Base-by-base conservation (phyloP, 1,284 basidiomycete genomes). In the Prillingera fragicola region DNA sequence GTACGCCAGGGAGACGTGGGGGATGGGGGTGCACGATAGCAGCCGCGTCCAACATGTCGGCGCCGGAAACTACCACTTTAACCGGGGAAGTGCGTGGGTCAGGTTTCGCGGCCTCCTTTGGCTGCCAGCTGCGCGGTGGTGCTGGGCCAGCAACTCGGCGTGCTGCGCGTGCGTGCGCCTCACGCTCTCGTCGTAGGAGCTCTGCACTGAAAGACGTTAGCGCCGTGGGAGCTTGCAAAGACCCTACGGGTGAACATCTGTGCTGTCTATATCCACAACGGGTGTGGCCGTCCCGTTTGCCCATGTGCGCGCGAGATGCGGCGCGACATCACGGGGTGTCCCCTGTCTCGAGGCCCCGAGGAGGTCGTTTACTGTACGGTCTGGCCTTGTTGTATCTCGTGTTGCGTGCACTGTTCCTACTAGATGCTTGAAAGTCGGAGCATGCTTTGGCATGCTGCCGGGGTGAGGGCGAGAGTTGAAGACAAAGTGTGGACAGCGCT, bases 371-470 rank as follows among this genome's bases (percentile, higher is more conserved):
- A 66, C 59, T 15, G 47, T 54, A 25, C 44, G 47, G 19, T 50
- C 45, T 32, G 41, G 48, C 37, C 33, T 19, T n/a, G 28, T 42
- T 28, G 33, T 1, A 3, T 19, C 17, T 38, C 34, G 52, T 33
- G 56, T 51, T 34, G 50, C 32, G 26, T 49, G 37, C 12, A 55
- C 26, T 28, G 33, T 12, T 40, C 50, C 50, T 19, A 52, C 18
- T 23, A 68, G 60, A 31, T 68, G 61, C 38, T 66, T 68, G 60
- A 66, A 68, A 12, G 57, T 57, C 5, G 57, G 57, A 12, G 59
- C 53, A 55, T 68, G 65, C 48, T 65, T 68, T 14, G 65, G 64
- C 65, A 68, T 67, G 24, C 14, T 38, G n/a, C n/a, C n/a, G n/a
- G n/a, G n/a, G n/a, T n/a, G n/a, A n/a, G n/a, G n/a, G n/a, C n/a